These are phyloP conservation scores for Medakamo hakoo DNA, from an alignment of 139 green algal species.

Conservation along the genomic window DNA sequence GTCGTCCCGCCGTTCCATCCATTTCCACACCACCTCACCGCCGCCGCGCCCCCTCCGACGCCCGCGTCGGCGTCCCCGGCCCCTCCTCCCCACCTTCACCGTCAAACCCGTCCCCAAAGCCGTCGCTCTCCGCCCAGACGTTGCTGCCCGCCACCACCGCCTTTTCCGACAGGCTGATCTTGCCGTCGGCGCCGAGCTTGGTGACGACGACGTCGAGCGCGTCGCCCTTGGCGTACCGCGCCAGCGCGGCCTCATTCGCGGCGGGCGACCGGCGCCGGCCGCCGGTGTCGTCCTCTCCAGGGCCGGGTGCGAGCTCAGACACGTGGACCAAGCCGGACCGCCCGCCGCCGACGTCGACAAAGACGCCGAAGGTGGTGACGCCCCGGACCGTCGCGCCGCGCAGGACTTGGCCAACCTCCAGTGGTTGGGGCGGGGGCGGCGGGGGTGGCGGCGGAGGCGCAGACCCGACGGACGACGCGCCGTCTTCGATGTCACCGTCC, in stretches of 20 bases:
- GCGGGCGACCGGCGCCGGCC: too few relatives aligned
- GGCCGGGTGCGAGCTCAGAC: slow-evolving; percentile 25
- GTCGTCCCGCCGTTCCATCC: too few relatives aligned
- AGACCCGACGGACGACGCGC: too few relatives aligned
- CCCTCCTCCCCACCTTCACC: background rate
- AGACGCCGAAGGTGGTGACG: slow-evolving; percentile 24
- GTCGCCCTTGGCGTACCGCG: background rate
- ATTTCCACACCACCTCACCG: background rate
- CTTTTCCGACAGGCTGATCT: background rate
- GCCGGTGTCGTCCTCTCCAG: background rate
- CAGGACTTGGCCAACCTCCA: slow-evolving; percentile 8
- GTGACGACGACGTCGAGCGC: background rate
- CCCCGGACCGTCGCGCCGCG: background rate
- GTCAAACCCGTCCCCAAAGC: too few relatives aligned
- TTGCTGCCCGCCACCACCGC: background rate
- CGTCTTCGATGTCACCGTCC: background rate
- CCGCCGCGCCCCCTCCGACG: background rate
- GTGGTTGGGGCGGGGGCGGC: too few relatives aligned
- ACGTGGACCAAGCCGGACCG: slow-evolving; percentile 40
- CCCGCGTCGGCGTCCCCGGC: background rate
- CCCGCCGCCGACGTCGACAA: slow-evolving; percentile 37
- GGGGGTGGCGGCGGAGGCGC: too few relatives aligned
- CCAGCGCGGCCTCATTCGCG: too few relatives aligned
- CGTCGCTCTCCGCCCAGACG: too few relatives aligned
- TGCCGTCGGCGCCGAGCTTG: background rate